Evolutionary conservation across 2,329 filamentous ascomycete species (phyloP).

Genomic region (Ambrosiella cleistominuta): DNA sequence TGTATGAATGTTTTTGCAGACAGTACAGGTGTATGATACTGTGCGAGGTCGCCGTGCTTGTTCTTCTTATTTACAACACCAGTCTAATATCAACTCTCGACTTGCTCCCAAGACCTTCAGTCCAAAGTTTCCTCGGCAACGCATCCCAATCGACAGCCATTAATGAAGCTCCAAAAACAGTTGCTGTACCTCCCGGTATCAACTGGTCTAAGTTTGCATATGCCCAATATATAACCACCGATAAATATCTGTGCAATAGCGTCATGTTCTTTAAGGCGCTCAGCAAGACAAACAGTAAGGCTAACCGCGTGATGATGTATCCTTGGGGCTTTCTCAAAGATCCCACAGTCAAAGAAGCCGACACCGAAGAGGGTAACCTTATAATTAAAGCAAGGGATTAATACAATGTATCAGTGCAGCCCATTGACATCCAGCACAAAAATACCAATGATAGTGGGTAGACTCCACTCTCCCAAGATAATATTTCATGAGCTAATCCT

Average conservation of each 20-base stretch:
- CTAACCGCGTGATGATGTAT: constrained; percentile 27
- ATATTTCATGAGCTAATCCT: constrained; percentile 1
- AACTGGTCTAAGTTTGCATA: constrained; percentile 27
- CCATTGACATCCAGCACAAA: constrained; percentile 22
- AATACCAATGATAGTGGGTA: constrained; percentile 20
- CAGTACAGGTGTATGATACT: too few relatives aligned
- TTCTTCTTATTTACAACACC: too few relatives aligned
- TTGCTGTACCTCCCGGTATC: constrained; percentile 14
- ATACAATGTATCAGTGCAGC: constrained; percentile 24
- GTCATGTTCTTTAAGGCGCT: constrained; percentile 29
- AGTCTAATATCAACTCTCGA: too few relatives aligned
- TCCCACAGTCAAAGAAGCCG: constrained; percentile 17
- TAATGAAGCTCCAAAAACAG: neutral
- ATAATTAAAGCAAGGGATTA: constrained; percentile 23
- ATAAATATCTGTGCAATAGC: constrained; percentile 28
- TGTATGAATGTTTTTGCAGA: too few relatives aligned
- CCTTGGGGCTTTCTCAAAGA: constrained; percentile 21
- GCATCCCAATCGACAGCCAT: neutral
- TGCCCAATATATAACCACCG: constrained; percentile 27
- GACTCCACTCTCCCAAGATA: neutral
- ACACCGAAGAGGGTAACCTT: constrained; percentile 14
- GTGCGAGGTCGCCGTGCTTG: too few relatives aligned
- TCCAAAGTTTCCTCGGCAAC: neutral
- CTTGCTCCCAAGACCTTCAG: neutral
- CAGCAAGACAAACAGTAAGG: constrained; percentile 22